These are phyloP conservation scores for Chalciporus sp. DNA, from an alignment of 1,284 basidiomycete species.

Conservation along the genomic window DNA sequence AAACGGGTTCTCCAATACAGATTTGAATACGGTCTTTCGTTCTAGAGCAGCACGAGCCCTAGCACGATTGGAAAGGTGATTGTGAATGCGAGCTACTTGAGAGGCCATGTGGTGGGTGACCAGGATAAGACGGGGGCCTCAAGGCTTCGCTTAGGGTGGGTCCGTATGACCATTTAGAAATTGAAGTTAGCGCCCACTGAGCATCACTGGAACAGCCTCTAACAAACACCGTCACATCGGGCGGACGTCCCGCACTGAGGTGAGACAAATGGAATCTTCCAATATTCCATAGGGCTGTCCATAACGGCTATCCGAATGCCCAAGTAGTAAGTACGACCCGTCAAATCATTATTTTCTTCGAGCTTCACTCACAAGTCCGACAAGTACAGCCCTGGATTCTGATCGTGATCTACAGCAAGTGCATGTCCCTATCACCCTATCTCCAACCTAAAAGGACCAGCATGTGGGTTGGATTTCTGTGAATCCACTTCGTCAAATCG, in stretches of 20 bases:
- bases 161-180: background rate
- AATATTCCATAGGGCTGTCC: background rate
- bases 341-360: too few species aligned
- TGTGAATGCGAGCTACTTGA: conserved; percentile 51
- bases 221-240: background rate
- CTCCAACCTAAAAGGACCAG: background rate
- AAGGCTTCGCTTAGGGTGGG: background rate
- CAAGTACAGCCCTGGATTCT: background rate
- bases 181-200: background rate
- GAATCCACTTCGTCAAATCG: background rate
- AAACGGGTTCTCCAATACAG: conserved; percentile 72
- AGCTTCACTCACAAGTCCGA: too few species aligned
- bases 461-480: background rate
- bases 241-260: background rate
- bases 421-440: background rate
- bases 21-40: conserved; percentile 64
- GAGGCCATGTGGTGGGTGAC: conserved; percentile 38
- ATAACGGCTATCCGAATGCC: background rate
- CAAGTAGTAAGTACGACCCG: background rate
- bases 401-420: background rate
- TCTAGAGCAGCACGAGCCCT: conserved; percentile 45
- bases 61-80: conserved; percentile 61
- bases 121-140: too few species aligned
- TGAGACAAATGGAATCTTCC: background rate
- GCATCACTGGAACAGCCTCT: too few species aligned